These are phyloP conservation scores for Talaromyces sp. DNA, from an alignment of 2,329 filamentous ascomycete species.

Conservation along the genomic window DNA sequence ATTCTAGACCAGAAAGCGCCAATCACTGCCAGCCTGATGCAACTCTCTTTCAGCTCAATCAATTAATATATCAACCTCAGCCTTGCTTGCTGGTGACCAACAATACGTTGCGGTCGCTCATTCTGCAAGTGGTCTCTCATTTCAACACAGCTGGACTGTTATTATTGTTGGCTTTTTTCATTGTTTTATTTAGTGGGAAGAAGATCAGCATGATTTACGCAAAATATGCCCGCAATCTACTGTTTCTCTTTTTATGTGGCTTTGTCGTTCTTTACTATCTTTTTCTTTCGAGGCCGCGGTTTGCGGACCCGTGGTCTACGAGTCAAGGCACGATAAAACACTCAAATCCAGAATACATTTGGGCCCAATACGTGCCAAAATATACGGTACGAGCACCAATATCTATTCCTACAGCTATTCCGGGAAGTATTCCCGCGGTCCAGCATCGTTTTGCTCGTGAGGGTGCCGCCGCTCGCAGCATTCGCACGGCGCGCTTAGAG, in stretches of 20 bases:
- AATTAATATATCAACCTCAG: background rate
- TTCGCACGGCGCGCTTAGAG: conserved; percentile 17
- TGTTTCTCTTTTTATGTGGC: background rate
- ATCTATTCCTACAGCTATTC: background rate
- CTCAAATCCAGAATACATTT: background rate
- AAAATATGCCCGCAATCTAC: background rate
- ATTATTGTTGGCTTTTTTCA: background rate
- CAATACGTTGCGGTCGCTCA: background rate
- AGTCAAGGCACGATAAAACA: background rate
- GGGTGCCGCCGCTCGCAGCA: background rate
- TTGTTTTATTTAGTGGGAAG: background rate
- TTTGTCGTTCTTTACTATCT: background rate
- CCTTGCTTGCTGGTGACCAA: background rate
- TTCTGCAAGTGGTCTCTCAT: background rate
- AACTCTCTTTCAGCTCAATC: background rate
- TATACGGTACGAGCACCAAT: background rate
- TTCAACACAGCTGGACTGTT: background rate
- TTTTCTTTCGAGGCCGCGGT: background rate
- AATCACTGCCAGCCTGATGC: background rate
- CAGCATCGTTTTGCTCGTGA: conserved; percentile 5
- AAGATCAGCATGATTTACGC: background rate
- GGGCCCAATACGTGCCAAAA: background rate
- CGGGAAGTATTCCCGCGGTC: background rate
- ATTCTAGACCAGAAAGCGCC: no score
- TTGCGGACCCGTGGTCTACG: background rate